Evolutionary conservation across 441 rosid species (phyloP), one percentile per base, ranked within the genome.

Genomic region (Bocquillonia castaneifolia): DNA sequence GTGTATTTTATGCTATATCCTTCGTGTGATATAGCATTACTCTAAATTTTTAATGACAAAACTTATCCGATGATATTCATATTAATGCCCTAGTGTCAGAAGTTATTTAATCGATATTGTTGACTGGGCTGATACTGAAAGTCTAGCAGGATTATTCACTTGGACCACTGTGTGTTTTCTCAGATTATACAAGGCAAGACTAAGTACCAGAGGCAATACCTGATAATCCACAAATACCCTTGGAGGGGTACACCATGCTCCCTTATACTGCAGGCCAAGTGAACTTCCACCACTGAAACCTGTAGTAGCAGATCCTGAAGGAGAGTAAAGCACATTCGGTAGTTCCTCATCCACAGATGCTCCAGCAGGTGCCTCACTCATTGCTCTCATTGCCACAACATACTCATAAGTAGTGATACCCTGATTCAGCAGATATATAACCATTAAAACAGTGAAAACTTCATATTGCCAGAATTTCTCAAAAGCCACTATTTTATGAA

Each of bases 351-450:
- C 97, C 62, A 81, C 87, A 60, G 82, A 62, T 40, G 86, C 87
- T 64, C 82, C 90, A 66, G 85, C 96, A 40, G 90, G 93, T 39
- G 81, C 84, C 61, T 93, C 99, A 34, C 88, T 88, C 80, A 83
- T 88, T 13, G 95, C 85, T 81, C 99, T 88, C 91, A 93, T 81
- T 63, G 99, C 97, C 71, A 91, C 91, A 71, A 91, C 92, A 71
- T 93, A 93, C 73, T 93, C 99, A 67, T 91, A 93, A 63, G 99
- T 93, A 23, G 97, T 93, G 68, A 93, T 91, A 59, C 97, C 99
- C 97, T 93, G 51, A 32, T 66, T 72, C 14, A 64, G 50, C 47
- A 59, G 14, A 57, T 22, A 29, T 12, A 67, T 15, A 36, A 51
- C 31, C 9, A 40, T 5, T 47, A 68, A 48, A 44, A 47, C 26